Evolutionary conservation across 768 basidiomycete genomes (phyloP), one percentile per base, ranked within the genome.

Genomic region (Megacollybia marginata): DNA sequence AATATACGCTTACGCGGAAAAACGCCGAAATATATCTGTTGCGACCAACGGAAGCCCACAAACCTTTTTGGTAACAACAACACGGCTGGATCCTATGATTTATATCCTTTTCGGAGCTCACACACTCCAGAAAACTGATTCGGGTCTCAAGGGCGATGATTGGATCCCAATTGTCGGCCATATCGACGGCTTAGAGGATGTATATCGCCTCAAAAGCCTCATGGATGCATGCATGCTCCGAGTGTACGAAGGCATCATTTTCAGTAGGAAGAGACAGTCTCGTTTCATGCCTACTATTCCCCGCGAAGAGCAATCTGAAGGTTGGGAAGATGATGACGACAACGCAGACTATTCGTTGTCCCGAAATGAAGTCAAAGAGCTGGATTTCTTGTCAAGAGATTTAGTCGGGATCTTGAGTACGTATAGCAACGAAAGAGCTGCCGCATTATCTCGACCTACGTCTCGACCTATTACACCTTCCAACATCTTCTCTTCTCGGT

Each of bases 101-200:
- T 95, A 93, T 62, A 75, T 95, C 64, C 73, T 97, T 10, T 95
- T 97, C 57, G 94, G 93, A 6, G 92, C 92, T 0, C 82, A 90
- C 63, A 77, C 83, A 46, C 75, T 93, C 31, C 67, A 79, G 52
- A 80, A 87, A 38, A 79, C 79, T 0, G 76, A 81, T 35, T 75
- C 78, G 15, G 90, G 92, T 6, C 63, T 97, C 46, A 83, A 86
- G 59, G 93, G 91, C 59, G 94, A 97, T 59, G 82, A 79, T 42
- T 97, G 94, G 93, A 68, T 97, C 10, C 90, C 92, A 18, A 75
- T 94, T 43, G 74, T 84, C 34, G 88, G 88, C 36, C 79, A 84
- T 54, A 56, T 84, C 46, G 75, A 85, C 57, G 78, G 80, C 1
- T 66, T 96, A 57, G 90, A 94, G 60, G 83, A 92, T 54, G 69